Evolutionary conservation across 805 yeast genomes (phyloP).

Genomic region (Ogataea ramenticola): DNA sequence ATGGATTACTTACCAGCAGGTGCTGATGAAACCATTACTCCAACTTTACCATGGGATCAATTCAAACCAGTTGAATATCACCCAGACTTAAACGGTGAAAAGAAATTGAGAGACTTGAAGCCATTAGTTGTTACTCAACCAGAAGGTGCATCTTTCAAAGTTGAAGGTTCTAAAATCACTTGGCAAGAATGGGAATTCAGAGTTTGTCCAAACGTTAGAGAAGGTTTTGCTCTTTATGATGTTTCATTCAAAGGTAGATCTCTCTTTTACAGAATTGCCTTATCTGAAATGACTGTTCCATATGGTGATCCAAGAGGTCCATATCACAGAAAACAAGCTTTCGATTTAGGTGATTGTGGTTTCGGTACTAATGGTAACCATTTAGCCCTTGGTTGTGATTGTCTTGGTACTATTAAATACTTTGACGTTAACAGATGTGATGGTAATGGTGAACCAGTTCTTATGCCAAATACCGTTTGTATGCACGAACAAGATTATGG

Average conservation of each 20-base stretch:
- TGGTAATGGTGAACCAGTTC: slow-evolving; percentile 52
- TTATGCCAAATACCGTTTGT: slow-evolving; percentile 66
- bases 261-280: slow-evolving; percentile 60
- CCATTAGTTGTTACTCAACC: slow-evolving; percentile 69
- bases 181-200: slow-evolving; percentile 88
- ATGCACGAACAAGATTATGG: slow-evolving; percentile 79
- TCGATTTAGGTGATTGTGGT: slow-evolving; percentile 81
- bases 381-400: slow-evolving; percentile 70
- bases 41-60: slow-evolving; percentile 55
- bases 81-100: slow-evolving; percentile 58
- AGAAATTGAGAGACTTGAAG: slow-evolving; percentile 46
- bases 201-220: slow-evolving; percentile 64
- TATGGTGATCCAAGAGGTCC: slow-evolving; percentile 83
- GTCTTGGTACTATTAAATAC: slow-evolving; percentile 74
- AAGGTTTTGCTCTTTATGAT: slow-evolving; percentile 72
- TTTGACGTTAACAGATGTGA: slow-evolving; percentile 53
- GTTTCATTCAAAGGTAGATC: slow-evolving; percentile 72
- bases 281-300: slow-evolving; percentile 84
- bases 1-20: slow-evolving; percentile 74
- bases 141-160: slow-evolving; percentile 67
- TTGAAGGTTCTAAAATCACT: slow-evolving; percentile 50
- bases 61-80: slow-evolving; percentile 64
- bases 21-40: slow-evolving; percentile 46
- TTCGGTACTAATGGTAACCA: slow-evolving; percentile 69
- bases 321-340: slow-evolving; percentile 80